These are phyloP conservation scores for Naematelia encephala DNA, from an alignment of 768 basidiomycete species.

Conservation along the genomic window DNA sequence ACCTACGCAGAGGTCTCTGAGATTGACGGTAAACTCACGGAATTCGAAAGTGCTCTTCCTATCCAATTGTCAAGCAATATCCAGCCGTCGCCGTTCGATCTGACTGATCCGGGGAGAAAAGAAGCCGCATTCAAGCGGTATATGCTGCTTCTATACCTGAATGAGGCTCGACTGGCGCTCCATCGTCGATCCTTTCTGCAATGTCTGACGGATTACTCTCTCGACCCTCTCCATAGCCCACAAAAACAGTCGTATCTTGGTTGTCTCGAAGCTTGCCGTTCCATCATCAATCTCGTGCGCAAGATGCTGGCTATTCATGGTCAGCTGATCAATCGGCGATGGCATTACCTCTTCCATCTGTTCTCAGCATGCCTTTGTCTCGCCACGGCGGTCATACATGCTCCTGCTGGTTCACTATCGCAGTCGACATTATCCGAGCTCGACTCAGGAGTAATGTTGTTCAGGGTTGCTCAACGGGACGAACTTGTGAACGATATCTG, in stretches of 20 bases:
- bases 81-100: constrained; percentile 14
- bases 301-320: constrained; percentile 8
- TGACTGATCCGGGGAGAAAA: constrained; percentile 8
- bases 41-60: constrained; percentile 16
- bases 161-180: constrained; percentile 16
- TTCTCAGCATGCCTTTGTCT: constrained; percentile 12
- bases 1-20: constrained; percentile 17
- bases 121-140: constrained; percentile 15
- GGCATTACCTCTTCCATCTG: constrained; percentile 14
- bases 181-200: constrained; percentile 7
- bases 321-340: constrained; percentile 5
- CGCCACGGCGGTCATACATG: constrained; percentile 4
- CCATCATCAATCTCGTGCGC: constrained; percentile 8
- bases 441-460: constrained; percentile 7
- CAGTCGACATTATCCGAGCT: constrained; percentile 1
- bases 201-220: constrained; percentile 1
- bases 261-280: constrained; percentile 7
- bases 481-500: not conserved
- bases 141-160: constrained; percentile 20
- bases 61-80: constrained; percentile 14
- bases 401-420: not conserved
- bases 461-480: constrained; percentile 1
- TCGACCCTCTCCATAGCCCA: constrained; percentile 5
- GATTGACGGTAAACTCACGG: constrained; percentile 11
- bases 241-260: not conserved